These are phyloP conservation scores for Nemophila menziesii DNA, from an alignment of 257 asterid species.

Conservation along the genomic window DNA sequence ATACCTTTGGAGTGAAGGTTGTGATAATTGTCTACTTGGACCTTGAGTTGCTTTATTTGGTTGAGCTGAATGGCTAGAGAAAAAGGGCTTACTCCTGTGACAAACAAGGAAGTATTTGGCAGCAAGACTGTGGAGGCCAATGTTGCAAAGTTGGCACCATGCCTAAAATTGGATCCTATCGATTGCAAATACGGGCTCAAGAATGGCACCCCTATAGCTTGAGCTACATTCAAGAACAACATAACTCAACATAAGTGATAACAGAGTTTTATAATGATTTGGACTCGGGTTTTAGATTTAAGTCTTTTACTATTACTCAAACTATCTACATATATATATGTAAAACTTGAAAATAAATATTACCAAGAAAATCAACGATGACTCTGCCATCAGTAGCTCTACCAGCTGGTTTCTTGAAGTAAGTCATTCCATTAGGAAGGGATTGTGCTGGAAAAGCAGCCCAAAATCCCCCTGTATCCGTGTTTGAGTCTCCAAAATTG, in stretches of 20 bases:
- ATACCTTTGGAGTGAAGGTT: conserved; percentile 30
- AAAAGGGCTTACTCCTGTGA: conserved; percentile 52
- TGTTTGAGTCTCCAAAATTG: conserved; percentile 73
- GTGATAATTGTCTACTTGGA: conserved; percentile 24
- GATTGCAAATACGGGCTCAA: conserved; percentile 58
- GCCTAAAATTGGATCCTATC: conserved; percentile 51
- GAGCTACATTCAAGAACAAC: conserved; percentile 37
- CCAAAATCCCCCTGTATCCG: conserved; percentile 72
- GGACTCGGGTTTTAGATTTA: no score
- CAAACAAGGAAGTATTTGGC: conserved; percentile 53
- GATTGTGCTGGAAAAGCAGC: conserved; percentile 65
- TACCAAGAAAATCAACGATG: conserved; percentile 72
- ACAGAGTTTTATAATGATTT: not conserved
- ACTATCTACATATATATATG: no score
- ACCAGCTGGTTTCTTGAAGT: conserved; percentile 59
- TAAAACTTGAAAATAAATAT: not conserved
- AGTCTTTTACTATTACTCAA: no score
- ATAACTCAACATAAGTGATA: not conserved
- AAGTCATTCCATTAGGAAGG: conserved; percentile 67
- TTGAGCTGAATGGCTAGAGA: conserved; percentile 51
- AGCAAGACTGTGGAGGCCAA: conserved; percentile 47
- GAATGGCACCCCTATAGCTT: conserved; percentile 47
- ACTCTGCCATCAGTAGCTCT: conserved; percentile 84
- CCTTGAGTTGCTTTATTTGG: conserved; percentile 51
- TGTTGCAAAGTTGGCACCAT: conserved; percentile 62